phyloP scores from a whole-genome alignment of 331 rosid genomes.

The Spiraea crenata region DNA sequence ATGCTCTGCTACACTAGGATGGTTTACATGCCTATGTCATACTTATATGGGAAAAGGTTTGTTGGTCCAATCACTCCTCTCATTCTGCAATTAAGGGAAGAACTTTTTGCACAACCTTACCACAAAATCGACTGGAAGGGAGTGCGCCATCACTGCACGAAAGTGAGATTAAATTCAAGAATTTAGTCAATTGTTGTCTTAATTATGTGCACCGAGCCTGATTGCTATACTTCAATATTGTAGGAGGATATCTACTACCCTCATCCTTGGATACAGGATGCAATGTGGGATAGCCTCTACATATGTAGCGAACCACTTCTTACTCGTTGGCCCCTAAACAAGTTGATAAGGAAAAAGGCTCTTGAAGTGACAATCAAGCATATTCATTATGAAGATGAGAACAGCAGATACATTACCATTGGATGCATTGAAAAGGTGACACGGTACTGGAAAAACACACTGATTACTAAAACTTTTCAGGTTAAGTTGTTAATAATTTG shows the following conservation, averaged over 20 bases:
- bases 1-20: slow-evolving; percentile 60
- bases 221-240: neutral
- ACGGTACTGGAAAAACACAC: neutral
- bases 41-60: too few relatives aligned
- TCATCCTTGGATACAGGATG: slow-evolving; percentile 61
- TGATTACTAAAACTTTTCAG: neutral
- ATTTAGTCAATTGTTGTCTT: neutral
- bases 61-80: slow-evolving; percentile 59
- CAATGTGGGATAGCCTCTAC: slow-evolving; percentile 66
- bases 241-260: slow-evolving; percentile 80
- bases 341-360: slow-evolving; percentile 54
- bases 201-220: neutral
- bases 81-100: slow-evolving; percentile 49
- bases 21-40: slow-evolving; percentile 73
- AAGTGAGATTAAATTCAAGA: neutral
- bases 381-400: slow-evolving; percentile 83
- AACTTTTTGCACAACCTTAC: slow-evolving; percentile 43
- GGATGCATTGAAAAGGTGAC: slow-evolving; percentile 72
- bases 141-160: slow-evolving; percentile 27
- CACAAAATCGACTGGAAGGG: slow-evolving; percentile 23
- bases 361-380: slow-evolving; percentile 56
- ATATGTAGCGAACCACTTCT: slow-evolving; percentile 57
- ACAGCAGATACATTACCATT: slow-evolving; percentile 71
- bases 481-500: neutral
- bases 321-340: slow-evolving; percentile 70